Evolutionary conservation across 129 eudicot species (phyloP).

Genomic region (Daucus carota): DNA sequence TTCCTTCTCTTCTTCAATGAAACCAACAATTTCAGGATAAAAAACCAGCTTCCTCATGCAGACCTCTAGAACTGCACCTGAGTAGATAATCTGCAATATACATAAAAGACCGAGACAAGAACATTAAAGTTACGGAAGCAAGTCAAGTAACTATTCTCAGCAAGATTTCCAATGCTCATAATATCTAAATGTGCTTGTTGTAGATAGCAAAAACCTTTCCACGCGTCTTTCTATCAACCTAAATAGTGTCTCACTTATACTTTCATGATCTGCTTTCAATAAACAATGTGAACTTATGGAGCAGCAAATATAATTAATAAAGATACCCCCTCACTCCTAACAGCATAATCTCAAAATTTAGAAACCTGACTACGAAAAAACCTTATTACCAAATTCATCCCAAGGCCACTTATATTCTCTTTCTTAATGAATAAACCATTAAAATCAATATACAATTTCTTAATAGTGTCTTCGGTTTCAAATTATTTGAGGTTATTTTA

Average conservation of each 20-base stretch:
- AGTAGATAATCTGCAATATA: constrained; percentile 56
- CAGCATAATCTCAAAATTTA: not conserved
- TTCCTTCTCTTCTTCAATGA: constrained; percentile 88
- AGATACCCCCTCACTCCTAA: not conserved
- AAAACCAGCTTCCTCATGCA: constrained; percentile 95
- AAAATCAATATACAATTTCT: not conserved
- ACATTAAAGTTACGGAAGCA: not conserved
- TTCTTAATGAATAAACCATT: not conserved
- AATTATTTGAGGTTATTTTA: not conserved
- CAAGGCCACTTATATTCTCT: not conserved
- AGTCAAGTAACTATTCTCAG: not conserved
- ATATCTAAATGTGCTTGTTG: not conserved
- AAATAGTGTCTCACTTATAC: not conserved
- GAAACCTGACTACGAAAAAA: not conserved
- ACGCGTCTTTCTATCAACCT: not conserved
- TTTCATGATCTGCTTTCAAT: not conserved
- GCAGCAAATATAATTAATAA: not conserved
- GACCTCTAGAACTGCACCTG: constrained; percentile 78
- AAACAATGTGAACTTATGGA: not conserved
- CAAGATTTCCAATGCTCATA: not conserved
- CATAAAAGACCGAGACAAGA: not conserved
- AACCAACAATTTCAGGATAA: constrained; percentile 85
- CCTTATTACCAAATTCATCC: not conserved
- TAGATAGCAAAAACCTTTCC: not conserved
- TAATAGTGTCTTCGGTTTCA: not conserved